Percentiles rank a stretch among this genome's conserved stretches.
phyloP scores from a whole-genome alignment of 352 stramenopile genomes.

The Lagenidium giganteum region DNA sequence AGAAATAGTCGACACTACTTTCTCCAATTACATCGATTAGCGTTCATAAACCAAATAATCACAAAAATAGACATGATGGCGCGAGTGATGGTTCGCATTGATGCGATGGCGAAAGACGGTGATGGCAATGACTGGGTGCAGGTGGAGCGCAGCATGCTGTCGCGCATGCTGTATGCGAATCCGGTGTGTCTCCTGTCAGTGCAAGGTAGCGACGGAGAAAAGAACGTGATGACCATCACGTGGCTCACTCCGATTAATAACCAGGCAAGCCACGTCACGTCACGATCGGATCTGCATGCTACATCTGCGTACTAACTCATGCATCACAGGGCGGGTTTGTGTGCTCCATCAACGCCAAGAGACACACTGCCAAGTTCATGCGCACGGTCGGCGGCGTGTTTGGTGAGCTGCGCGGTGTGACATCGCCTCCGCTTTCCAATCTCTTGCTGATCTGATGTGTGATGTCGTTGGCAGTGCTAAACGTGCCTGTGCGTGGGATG shows the following conservation, averaged over 20 bases:
- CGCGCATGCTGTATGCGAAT: slow-evolving; percentile 64
- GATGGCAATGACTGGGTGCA: too few relatives aligned
- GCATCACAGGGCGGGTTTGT: slow-evolving; percentile 41
- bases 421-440: too few relatives aligned
- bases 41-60: too few relatives aligned
- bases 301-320: background rate
- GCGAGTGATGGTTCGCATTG: too few relatives aligned
- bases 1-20: too few relatives aligned
- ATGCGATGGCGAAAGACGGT: too few relatives aligned
- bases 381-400: slow-evolving; percentile 34
- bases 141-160: slow-evolving; percentile 56
- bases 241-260: slow-evolving; percentile 79
- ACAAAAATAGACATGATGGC: too few relatives aligned
- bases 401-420: too few relatives aligned
- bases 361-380: slow-evolving; percentile 46
- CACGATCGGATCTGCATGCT: too few relatives aligned
- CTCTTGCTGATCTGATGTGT: background rate
- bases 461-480: slow-evolving; percentile 36
- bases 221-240: slow-evolving; percentile 73
- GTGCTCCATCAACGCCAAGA: slow-evolving; percentile 56
- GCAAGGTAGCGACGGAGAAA: slow-evolving; percentile 11
- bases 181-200: slow-evolving; percentile 62
- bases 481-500: slow-evolving; percentile 53
- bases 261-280: too few relatives aligned
- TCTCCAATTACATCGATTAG: too few relatives aligned